Evolutionary conservation across 2,329 filamentous ascomycete species (phyloP), one percentile per base, ranked within the genome.

Genomic region (Capronia americana): DNA sequence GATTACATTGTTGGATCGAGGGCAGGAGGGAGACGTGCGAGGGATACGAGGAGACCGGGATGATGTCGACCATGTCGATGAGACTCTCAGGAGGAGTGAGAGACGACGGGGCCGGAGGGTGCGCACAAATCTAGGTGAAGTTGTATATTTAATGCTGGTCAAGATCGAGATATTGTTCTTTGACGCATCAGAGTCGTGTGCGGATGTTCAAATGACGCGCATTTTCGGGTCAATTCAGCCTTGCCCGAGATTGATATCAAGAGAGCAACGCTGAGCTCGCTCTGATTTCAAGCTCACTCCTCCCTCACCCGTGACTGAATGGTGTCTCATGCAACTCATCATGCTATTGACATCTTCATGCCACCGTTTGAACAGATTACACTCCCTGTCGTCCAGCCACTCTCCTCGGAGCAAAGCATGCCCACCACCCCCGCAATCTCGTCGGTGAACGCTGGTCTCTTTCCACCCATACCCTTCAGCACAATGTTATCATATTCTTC

Each of bases 1-100:
- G 93, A 84, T 99, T 98, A 77, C 94, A 94, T 80, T 96, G 93
- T 83, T 99, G 95, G 77, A 99, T 90, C 70, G 92, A 85, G 72
- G 88, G 90, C 73, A 99, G 88, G 71, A 95, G 84, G 71, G 94
- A 90, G 81, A 99, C 96, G 82, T 98, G 79, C 69, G 81, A 80
- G 63, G 77, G 78, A 74, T 79, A 82, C 51, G 77, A 80, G 67
- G 77, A 80, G 68, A 82, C 77, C 57, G 80, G 80, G 71, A 82
- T 73, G 69, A 82, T 81, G 78, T 82, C 80, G 74, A 82, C 80
- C 80, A 82, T 82, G 4, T 38, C 28, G 34, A 17, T 28, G 10
- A 24, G 20, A 10, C 20, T 38, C 57, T n/a, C 14, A 30, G 30
- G 17, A 44, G 11, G 26, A 17, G 44, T 6, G 20, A 58, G 60